Evolutionary conservation across 2,329 filamentous ascomycete species (phyloP), one percentile per base, ranked within the genome.

Genomic region (Exophiala oligosperma): DNA sequence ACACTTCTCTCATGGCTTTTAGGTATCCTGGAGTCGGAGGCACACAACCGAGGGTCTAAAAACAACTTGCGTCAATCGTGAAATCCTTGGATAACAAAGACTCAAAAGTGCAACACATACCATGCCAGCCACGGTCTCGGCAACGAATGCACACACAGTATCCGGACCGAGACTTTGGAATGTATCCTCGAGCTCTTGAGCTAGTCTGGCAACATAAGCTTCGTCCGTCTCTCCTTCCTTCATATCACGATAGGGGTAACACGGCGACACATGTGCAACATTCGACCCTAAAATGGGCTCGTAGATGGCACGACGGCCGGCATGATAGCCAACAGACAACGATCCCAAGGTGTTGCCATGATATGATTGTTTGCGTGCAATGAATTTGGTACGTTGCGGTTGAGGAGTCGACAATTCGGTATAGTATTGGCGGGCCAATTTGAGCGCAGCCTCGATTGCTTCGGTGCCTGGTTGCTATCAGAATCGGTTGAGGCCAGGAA

Each of bases 261-360:
- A 90, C 0, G 88, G 81, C 9, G 85, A 86, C 0, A 92, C 84
- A 52, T 80, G 80, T 4, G 79, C 83, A 40, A 84, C 78, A 51
- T 83, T 84, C 1, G 74, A 70, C 28, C 81, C 72, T 1, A 90
- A 73, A 24, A 88, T 77, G 1, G 79, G 78, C 64, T 86, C 81
- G 66, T 87, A 92, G 1, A 84, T 79, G 1, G 79, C 77, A 57
- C 85, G 81, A 37, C 89, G 79, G 4, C 76, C 75, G 3, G 79
- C 72, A 69, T 91, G 84, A 8, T 87, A 87, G 8, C 87, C 81
- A 14, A 88, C 76, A 0, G 82, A 81, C 54, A 92, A 77, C 1
- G 88, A 79, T 0, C 88, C 88, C 0, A 92, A 70, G 0, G 88
- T 91, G 28, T 81, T 85, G 4, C 89, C 89, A 65, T 92, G 89